phyloP scores from a whole-genome alignment of 345 rosid genomes.

The Dimocarpus longan region DNA sequence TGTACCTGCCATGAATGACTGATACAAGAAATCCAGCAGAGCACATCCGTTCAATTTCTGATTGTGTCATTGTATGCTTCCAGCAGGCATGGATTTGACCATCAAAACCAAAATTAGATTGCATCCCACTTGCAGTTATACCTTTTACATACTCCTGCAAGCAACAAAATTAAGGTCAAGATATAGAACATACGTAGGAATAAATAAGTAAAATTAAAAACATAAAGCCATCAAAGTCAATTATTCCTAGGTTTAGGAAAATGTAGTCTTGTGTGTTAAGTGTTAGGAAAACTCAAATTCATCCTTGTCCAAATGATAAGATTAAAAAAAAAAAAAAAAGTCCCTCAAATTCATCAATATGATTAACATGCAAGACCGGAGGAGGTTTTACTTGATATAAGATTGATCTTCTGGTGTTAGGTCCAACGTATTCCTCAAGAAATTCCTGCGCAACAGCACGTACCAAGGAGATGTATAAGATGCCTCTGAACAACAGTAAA shows the following conservation, averaged over 20 bases:
- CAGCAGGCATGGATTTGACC: slow-evolving; percentile 98
- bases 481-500: background rate
- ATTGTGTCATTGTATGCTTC: slow-evolving; percentile 71
- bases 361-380: slow-evolving; percentile 6
- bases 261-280: background rate
- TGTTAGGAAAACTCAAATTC: slow-evolving; percentile 3
- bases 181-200: background rate
- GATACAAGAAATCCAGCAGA: slow-evolving; percentile 86
- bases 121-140: slow-evolving; percentile 94
- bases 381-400: slow-evolving; percentile 66
- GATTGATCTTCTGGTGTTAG: slow-evolving; percentile 60
- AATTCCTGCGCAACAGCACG: slow-evolving; percentile 57
- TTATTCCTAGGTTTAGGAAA: background rate
- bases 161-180: slow-evolving; percentile 7
- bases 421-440: slow-evolving; percentile 73
- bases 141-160: slow-evolving; percentile 90
- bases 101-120: slow-evolving; percentile 76
- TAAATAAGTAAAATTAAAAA: background rate
- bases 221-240: background rate
- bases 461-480: background rate
- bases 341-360: background rate
- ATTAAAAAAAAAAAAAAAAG: too few relatives aligned
- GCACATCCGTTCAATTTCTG: slow-evolving; percentile 66
- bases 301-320: too few relatives aligned
- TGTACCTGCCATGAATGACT: slow-evolving; percentile 93